Conservation (phyloP, 2,329 filamentous ascomycete genomes). For the Aspergillus luchuensis region DNA sequence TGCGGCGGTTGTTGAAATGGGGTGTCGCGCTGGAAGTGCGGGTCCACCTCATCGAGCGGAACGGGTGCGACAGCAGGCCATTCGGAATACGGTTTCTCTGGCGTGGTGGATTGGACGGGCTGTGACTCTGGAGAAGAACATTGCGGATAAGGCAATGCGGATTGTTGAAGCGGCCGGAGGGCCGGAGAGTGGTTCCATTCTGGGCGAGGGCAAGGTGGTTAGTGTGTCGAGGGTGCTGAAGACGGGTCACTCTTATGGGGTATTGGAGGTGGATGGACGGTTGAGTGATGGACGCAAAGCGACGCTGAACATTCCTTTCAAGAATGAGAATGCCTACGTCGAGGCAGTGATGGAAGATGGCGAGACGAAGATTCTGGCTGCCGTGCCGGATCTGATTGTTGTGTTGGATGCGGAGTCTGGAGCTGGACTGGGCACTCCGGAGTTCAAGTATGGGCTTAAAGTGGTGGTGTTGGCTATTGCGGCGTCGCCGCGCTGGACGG, state of each 20-base stretch:
- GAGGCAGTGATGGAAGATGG: slow-evolving; percentile 18
- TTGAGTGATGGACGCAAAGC: slow-evolving; percentile 14
- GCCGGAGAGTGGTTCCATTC: slow-evolving; percentile 17
- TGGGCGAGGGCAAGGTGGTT: slow-evolving; percentile 27
- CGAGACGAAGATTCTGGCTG: slow-evolving; percentile 46
- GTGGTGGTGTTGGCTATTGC: slow-evolving; percentile 55
- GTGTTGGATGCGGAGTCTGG: slow-evolving; percentile 60
- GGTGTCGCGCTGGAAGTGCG: slow-evolving; percentile 41
- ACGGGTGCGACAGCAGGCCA: slow-evolving; percentile 24
- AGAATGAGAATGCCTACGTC: slow-evolving; percentile 32
- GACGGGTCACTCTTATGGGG: slow-evolving; percentile 38
- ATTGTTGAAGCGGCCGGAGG: slow-evolving; percentile 26
- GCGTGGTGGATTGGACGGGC: slow-evolving; percentile 49
- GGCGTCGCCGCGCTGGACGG: slow-evolving; percentile 54
- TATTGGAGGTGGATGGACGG: slow-evolving; percentile 42
- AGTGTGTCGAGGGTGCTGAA: slow-evolving; percentile 22
- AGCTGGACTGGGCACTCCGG: slow-evolving; percentile 58
- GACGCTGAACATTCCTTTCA: slow-evolving; percentile 26
- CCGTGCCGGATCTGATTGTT: slow-evolving; percentile 60
- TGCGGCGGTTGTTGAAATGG: slow-evolving; percentile 58
- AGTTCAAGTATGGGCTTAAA: slow-evolving; percentile 57
- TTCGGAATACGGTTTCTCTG: slow-evolving; percentile 57
- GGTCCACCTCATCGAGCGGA: slow-evolving; percentile 16
- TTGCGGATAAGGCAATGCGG: slow-evolving; percentile 16
- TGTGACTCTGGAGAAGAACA: slow-evolving; percentile 19